These are phyloP conservation scores for Aspergillus thermomutatus DNA, from an alignment of 2,329 filamentous ascomycete genomes.

Conservation along the genomic window DNA sequence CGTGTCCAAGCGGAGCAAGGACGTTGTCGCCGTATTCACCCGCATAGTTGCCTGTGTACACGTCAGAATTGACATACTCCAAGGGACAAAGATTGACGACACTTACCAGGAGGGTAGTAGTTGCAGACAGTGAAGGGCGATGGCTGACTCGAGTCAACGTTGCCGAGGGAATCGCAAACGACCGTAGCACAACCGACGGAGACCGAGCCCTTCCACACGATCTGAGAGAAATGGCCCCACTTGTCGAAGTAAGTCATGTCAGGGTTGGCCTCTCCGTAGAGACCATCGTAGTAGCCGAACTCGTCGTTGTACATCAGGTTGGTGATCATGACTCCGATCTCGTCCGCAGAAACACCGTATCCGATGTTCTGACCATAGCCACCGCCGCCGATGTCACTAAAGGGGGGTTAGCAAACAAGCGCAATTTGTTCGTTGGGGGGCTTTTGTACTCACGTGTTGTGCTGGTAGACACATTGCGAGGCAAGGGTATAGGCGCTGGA, in stretches of 20 bases:
- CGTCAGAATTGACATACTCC: constrained; percentile 20
- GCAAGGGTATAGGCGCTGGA: constrained; percentile 63
- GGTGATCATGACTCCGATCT: constrained; percentile 67
- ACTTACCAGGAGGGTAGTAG: constrained; percentile 71
- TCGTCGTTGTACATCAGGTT: constrained; percentile 90
- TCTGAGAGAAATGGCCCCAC: constrained; percentile 74
- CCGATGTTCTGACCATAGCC: constrained; percentile 92
- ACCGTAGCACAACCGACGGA: constrained; percentile 60
- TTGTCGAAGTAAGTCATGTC: constrained; percentile 59
- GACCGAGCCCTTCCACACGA: constrained; percentile 65
- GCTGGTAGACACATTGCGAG: constrained; percentile 65
- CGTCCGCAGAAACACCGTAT: constrained; percentile 55
- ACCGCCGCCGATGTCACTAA: constrained; percentile 52
- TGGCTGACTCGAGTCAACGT: constrained; percentile 39
- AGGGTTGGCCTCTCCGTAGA: constrained; percentile 60
- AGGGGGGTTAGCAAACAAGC: constrained; percentile 8
- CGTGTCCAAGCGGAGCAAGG: constrained; percentile 35
- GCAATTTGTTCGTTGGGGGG: not conserved
- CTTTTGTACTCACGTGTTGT: constrained; percentile 64
- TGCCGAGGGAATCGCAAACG: constrained; percentile 43
- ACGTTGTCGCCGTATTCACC: constrained; percentile 56
- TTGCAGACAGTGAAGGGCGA: constrained; percentile 85
- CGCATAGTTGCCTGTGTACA: constrained; percentile 50
- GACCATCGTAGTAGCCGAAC: constrained; percentile 52
- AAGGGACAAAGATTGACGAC: not conserved